A percentile compares a stretch with the other conserved stretches of the same genome.
phyloP scores from a whole-genome alignment of 352 stramenopile genomes.

The Phytopythium boreale region DNA sequence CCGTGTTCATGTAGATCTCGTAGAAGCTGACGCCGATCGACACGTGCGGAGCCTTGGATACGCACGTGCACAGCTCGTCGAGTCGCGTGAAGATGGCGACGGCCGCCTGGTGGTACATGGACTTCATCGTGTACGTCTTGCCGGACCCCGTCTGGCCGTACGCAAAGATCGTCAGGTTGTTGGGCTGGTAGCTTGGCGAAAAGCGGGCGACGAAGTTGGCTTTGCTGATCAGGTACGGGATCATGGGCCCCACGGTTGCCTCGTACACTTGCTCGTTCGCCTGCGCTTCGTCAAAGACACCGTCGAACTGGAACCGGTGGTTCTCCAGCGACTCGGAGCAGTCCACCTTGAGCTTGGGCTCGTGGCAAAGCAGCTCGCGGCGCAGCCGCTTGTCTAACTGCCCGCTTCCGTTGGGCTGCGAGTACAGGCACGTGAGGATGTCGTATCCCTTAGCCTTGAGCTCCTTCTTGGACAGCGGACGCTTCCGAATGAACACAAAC shows the following conservation, averaged over 20 bases:
- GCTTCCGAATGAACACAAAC: slow-evolving; percentile 68
- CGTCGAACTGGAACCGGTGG: slow-evolving; percentile 71
- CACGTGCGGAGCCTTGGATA: slow-evolving; percentile 25
- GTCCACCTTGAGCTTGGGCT: slow-evolving; percentile 72
- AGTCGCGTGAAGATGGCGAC: slow-evolving; percentile 58
- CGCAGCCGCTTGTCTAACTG: slow-evolving; percentile 17
- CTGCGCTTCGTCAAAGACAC: slow-evolving; percentile 90
- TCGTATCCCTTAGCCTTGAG: slow-evolving; percentile 67
- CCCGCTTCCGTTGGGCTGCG: neutral
- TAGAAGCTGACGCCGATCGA: slow-evolving; percentile 91
- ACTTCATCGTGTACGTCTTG: slow-evolving; percentile 94
- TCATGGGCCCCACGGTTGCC: slow-evolving; percentile 47
- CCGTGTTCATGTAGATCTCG: slow-evolving; percentile 96
- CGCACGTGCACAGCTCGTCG: slow-evolving; percentile 5
- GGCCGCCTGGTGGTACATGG: slow-evolving; percentile 60
- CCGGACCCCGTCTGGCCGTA: slow-evolving; percentile 96
- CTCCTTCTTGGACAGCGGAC: slow-evolving; percentile 64
- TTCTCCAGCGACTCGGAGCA: slow-evolving; percentile 67
- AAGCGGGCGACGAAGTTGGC: slow-evolving; percentile 19
- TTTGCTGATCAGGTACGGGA: slow-evolving; percentile 39
- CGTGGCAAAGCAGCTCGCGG: slow-evolving; percentile 60
- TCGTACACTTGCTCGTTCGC: slow-evolving; percentile 92
- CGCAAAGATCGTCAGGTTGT: slow-evolving; percentile 91
- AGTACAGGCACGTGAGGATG: slow-evolving; percentile 49
- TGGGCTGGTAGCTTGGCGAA: slow-evolving; percentile 15